Percentiles rank a stretch among this genome's conserved stretches.
These are phyloP conservation scores for Penicillium riverlandense DNA, from an alignment of 495 filamentous ascomycete species.

Conservation along the genomic window DNA sequence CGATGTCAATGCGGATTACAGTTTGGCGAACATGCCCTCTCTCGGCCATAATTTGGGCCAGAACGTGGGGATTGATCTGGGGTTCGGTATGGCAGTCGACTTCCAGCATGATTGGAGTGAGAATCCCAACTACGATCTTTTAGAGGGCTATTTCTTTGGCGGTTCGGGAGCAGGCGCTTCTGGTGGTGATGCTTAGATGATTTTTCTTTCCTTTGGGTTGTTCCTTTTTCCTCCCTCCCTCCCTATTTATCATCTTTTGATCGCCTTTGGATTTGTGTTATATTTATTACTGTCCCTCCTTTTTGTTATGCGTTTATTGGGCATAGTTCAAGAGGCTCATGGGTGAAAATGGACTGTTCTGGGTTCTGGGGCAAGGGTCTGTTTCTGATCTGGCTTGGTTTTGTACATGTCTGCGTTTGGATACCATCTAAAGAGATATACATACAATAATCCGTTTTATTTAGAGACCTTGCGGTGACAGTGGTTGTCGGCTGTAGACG, in stretches of 20 bases:
- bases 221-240: neutral
- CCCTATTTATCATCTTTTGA: conserved; percentile 1
- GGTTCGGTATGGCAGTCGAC: conserved; percentile 67
- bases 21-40: conserved; percentile 19
- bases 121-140: conserved; percentile 70
- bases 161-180: conserved; percentile 27
- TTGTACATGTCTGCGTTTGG: conserved; percentile 1
- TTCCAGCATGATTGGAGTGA: conserved; percentile 76
- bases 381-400: conserved; percentile 1
- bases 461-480: neutral
- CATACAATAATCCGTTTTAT: neutral
- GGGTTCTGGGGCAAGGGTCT: conserved; percentile 2
- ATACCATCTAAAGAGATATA: conserved; percentile 11
- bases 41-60: conserved; percentile 30
- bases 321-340: conserved; percentile 8
- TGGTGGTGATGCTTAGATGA: conserved; percentile 16
- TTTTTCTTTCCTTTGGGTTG: neutral
- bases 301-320: conserved; percentile 4
- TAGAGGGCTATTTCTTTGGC: conserved; percentile 92
- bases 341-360: conserved; percentile 3
- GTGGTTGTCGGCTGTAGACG: neutral
- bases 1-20: conserved; percentile 26
- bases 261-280: conserved; percentile 1
- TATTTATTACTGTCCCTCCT: conserved; percentile 1
- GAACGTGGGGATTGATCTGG: conserved; percentile 56